Conservation (phyloP, 2,329 filamentous ascomycete species). For the Fusarium chuoi region DNA sequence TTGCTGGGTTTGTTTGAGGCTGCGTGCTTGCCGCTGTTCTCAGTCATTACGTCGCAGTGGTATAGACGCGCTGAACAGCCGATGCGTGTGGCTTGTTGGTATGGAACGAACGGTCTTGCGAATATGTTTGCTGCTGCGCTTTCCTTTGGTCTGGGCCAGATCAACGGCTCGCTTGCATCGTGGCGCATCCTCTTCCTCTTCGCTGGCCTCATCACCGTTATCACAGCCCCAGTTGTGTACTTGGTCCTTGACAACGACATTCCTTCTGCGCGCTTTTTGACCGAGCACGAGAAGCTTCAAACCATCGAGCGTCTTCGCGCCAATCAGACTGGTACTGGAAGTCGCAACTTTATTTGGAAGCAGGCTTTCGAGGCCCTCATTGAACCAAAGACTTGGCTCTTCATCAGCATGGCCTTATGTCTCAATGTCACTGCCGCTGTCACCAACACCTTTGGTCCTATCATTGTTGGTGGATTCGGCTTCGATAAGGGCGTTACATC, state of each 20-base stretch:
- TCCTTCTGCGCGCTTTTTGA: slow-evolving; percentile 65
- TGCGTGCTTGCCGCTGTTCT: slow-evolving; percentile 60
- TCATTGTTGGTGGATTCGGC: slow-evolving; percentile 70
- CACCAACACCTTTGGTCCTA: slow-evolving; percentile 71
- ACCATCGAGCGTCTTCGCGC: slow-evolving; percentile 77
- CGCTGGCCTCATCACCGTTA: slow-evolving; percentile 68
- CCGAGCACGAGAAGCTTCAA: slow-evolving; percentile 71
- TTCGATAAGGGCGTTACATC: slow-evolving; percentile 67
- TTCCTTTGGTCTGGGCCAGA: slow-evolving; percentile 67
- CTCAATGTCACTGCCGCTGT: slow-evolving; percentile 73
- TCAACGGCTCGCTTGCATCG: slow-evolving; percentile 49
- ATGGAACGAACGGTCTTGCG: slow-evolving; percentile 68
- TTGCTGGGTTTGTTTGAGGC: slow-evolving; percentile 61
- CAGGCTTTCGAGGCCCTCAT: slow-evolving; percentile 66
- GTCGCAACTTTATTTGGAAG: slow-evolving; percentile 73
- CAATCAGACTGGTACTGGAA: slow-evolving; percentile 81
- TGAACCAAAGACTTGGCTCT: slow-evolving; percentile 67
- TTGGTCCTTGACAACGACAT: slow-evolving; percentile 70
- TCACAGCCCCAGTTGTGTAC: slow-evolving; percentile 67
- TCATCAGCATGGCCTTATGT: slow-evolving; percentile 68
- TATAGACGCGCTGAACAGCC: slow-evolving; percentile 67
- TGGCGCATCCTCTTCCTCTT: slow-evolving; percentile 69
- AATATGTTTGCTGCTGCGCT: slow-evolving; percentile 66
- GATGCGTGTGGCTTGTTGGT: slow-evolving; percentile 72
- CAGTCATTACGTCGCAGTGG: slow-evolving; percentile 60